These are phyloP conservation scores for Zoysia japonica DNA, from an alignment of 176 grass and related monocot species.

Conservation along the genomic window DNA sequence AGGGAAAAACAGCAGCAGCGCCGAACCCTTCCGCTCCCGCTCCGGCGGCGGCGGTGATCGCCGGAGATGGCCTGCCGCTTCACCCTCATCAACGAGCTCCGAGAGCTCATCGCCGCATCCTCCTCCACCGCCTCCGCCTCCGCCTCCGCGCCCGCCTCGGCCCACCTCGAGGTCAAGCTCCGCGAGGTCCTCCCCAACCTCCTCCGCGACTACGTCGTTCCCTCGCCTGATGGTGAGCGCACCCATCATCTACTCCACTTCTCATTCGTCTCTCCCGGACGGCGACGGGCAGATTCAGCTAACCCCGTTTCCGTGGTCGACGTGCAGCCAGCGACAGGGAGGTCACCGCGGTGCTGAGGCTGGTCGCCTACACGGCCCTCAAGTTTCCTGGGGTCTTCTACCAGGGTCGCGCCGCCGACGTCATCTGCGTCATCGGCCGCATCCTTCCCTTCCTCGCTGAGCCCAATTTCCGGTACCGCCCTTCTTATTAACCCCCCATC, in stretches of 20 bases:
- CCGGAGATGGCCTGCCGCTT: slow-evolving; percentile 58
- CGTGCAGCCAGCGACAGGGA: slow-evolving; percentile 66
- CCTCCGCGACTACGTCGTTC: slow-evolving; percentile 74
- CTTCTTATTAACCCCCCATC: not conserved
- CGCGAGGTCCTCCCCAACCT: slow-evolving; percentile 77
- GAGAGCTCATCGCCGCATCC: slow-evolving; percentile 63
- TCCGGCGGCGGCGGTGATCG: not conserved
- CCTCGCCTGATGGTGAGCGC: slow-evolving; percentile 52
- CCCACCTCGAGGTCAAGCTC: slow-evolving; percentile 71
- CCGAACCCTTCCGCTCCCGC: slow-evolving; percentile 11
- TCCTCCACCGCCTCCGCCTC: slow-evolving; percentile 36
- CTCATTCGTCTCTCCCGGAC: not conserved
- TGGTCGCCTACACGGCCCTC: slow-evolving; percentile 72
- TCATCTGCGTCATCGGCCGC: slow-evolving; percentile 75
- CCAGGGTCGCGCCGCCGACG: slow-evolving; percentile 68
- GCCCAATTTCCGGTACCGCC: slow-evolving; percentile 56
- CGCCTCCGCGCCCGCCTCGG: slow-evolving; percentile 33
- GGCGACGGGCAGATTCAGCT: slow-evolving; percentile 3
- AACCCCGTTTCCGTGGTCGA: slow-evolving; percentile 9
- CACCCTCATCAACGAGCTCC: slow-evolving; percentile 70
- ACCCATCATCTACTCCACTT: not conserved
- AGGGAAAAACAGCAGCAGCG: not conserved
- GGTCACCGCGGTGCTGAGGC: slow-evolving; percentile 67
- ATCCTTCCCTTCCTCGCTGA: slow-evolving; percentile 82
- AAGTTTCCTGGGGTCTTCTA: slow-evolving; percentile 85